These are phyloP conservation scores for Trichoderma erinaceum DNA, from an alignment of 495 filamentous ascomycete species.

Conservation along the genomic window DNA sequence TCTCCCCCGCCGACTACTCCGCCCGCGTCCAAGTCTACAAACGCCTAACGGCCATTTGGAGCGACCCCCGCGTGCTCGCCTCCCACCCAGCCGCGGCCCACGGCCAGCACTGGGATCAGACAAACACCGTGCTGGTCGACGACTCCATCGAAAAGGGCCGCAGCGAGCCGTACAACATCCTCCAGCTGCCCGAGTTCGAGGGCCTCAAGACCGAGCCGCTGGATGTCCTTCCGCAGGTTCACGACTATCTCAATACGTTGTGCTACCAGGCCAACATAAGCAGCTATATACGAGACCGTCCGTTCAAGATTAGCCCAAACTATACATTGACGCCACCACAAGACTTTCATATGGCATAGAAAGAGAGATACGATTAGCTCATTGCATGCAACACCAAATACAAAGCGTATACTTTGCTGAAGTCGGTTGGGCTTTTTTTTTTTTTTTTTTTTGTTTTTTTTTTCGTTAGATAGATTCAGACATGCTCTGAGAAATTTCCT, in stretches of 20 bases:
- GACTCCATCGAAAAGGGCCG: conserved; percentile 73
- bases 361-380: neutral
- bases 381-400: neutral
- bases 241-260: conserved; percentile 43
- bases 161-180: conserved; percentile 75
- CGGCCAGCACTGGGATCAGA: conserved; percentile 60
- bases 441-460: neutral
- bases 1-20: conserved; percentile 56
- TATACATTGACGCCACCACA: neutral
- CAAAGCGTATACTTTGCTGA: neutral
- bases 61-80: conserved; percentile 41
- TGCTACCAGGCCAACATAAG: conserved; percentile 41
- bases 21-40: conserved; percentile 85
- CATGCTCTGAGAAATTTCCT: neutral
- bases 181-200: conserved; percentile 72
- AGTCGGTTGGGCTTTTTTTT: neutral
- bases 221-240: conserved; percentile 39
- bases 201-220: conserved; percentile 34
- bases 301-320: conserved; percentile 24
- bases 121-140: conserved; percentile 86
- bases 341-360: neutral
- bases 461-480: neutral
- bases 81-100: conserved; percentile 38
- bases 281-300: conserved; percentile 33
- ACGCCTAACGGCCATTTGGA: conserved; percentile 67